Base-by-base conservation (phyloP, 495 filamentous ascomycete species). In the Glarea lozoyensis region DNA sequence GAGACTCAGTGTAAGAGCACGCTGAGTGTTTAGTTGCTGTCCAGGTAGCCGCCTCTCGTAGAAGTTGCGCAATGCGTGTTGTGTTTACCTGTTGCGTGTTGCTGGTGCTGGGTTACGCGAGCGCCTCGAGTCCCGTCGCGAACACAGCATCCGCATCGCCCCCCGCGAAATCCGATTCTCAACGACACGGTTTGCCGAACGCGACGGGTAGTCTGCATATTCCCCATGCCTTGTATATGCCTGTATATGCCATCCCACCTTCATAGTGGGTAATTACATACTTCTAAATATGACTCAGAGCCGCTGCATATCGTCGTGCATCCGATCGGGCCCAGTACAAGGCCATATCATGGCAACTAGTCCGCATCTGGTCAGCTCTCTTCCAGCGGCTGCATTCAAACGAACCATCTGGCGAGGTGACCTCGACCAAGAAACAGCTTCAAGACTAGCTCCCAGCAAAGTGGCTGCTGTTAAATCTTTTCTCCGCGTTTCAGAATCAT, bases 401-500 rank as follows among this genome's bases (percentile, higher is more conserved):
- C 53, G 45, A 56, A 49, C 53, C 53, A 56, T 56, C 33, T 49
- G 41, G 53, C 39, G 45, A 2, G 12, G 15, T 17, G 48, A 45
- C 53, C 53, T 36, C 45, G 45, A 56, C 53, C 53, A 56, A 56
- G 53, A 56, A 56, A 56, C 53, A 52, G 32, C 33, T 2, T 38
- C 40, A 25, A n/a, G n/a, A n/a, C n/a, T n/a, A n/a, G 32, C 34
- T 30, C 44, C 43, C 29, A 17, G 40, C 52, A 42, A n/a, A 37
- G 45, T 19, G 30, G 41, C 24, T 20, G 29, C 16, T 33, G 43
- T 46, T 20, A 46, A 42, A 44, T 42, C 39, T 54, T 31, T 38
- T 55, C 60, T 63, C 60, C 61, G 56, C 60, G 65, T 68, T 67
- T 66, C 65, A 68, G 51, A 43, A 63, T 59, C 56, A 54, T 60